These are phyloP conservation scores for Cutaneotrichosporon arboriforme DNA, from an alignment of 1,284 basidiomycete species.

Conservation along the genomic window DNA sequence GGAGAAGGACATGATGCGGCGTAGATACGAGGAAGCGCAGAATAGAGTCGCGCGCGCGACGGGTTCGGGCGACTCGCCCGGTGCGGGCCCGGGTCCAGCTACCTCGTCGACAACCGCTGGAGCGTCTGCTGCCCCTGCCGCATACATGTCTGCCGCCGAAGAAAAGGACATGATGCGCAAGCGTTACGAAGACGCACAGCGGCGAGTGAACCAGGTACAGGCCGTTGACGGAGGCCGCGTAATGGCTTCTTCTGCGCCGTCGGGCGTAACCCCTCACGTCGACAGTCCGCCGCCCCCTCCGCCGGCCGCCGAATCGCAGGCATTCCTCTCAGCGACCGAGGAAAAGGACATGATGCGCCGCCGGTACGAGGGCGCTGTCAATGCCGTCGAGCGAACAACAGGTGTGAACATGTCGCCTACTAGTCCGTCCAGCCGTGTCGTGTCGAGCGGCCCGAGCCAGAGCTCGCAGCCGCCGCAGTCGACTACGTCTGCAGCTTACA, in stretches of 20 bases:
- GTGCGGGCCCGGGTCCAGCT: background rate
- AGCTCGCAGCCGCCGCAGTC: slow-evolving; percentile 53
- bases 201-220: slow-evolving; percentile 30
- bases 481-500: background rate
- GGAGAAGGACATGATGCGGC: slow-evolving; percentile 26
- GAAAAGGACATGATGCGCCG: slow-evolving; percentile 35
- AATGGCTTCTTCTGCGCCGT: too few relatives aligned
- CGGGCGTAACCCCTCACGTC: too few relatives aligned
- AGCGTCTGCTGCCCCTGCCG: background rate
- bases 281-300: too few relatives aligned
- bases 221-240: background rate
- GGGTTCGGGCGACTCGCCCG: background rate
- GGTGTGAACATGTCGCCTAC: background rate
- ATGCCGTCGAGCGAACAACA: slow-evolving; percentile 7
- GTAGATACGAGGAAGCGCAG: slow-evolving; percentile 47
- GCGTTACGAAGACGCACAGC: slow-evolving; percentile 49
- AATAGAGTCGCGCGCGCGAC: slow-evolving; percentile 39
- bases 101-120: background rate
- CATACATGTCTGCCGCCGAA: slow-evolving; percentile 14
- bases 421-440: background rate
- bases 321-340: slow-evolving; percentile 20
- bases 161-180: slow-evolving; percentile 24
- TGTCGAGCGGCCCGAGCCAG: slow-evolving; percentile 11
- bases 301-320: background rate
- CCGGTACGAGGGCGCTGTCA: slow-evolving; percentile 31